Percentiles rank a stretch among this genome's conserved stretches.
phyloP scores from a whole-genome alignment of 805 yeast species.

The Kuraishia cidri region DNA sequence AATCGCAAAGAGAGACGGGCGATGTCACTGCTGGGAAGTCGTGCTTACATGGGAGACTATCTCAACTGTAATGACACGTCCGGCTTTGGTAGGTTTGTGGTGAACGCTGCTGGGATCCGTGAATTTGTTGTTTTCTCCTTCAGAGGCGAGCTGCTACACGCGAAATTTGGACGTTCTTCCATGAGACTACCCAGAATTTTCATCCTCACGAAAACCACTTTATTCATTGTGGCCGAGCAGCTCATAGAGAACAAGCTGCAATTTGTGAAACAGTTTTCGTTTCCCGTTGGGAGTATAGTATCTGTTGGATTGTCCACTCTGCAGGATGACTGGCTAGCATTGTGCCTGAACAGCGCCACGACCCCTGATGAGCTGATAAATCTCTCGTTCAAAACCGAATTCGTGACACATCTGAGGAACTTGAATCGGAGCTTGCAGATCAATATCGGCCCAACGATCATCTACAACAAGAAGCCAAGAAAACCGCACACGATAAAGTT shows the following conservation, averaged over 20 bases:
- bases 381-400: slow-evolving; percentile 82
- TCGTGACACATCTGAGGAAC: slow-evolving; percentile 64
- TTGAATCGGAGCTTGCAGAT: slow-evolving; percentile 50
- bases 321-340: slow-evolving; percentile 91
- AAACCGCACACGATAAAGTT: slow-evolving; percentile 66
- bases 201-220: slow-evolving; percentile 50
- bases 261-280: slow-evolving; percentile 53
- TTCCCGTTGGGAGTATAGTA: slow-evolving; percentile 51
- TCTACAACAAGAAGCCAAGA: slow-evolving; percentile 89
- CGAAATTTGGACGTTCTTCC: slow-evolving; percentile 92
- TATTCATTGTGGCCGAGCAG: slow-evolving; percentile 68
- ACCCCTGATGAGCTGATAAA: slow-evolving; percentile 77
- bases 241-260: slow-evolving; percentile 45
- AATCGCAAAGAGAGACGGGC: slow-evolving; percentile 85
- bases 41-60: slow-evolving; percentile 94
- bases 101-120: slow-evolving; percentile 57
- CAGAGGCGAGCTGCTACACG: slow-evolving; percentile 70
- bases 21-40: slow-evolving; percentile 76
- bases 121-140: slow-evolving; percentile 72
- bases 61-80: slow-evolving; percentile 67
- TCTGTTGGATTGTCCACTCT: slow-evolving; percentile 61
- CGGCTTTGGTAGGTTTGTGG: slow-evolving; percentile 70
- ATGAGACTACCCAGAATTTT: slow-evolving; percentile 66
- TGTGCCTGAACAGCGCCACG: slow-evolving; percentile 42
- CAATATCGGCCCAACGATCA: slow-evolving; percentile 60